Conservation (phyloP, 2,329 filamentous ascomycete genomes). For the Nothomitra cinnamomea region DNA sequence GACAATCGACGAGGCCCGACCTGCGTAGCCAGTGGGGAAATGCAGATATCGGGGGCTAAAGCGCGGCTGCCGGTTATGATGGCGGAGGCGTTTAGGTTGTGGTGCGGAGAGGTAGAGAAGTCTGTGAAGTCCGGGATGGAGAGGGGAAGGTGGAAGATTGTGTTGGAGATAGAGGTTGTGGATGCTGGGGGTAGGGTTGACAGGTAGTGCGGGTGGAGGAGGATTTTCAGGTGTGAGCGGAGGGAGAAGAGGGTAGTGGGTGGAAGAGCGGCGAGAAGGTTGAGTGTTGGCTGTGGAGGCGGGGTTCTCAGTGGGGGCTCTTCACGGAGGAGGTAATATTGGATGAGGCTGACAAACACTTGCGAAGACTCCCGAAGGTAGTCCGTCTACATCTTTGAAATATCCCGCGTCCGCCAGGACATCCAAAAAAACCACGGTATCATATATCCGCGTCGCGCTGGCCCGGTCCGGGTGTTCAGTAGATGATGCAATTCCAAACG, state of each 20-base stretch:
- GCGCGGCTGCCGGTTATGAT: conserved; percentile 23
- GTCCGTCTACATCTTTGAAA: conserved; percentile 15
- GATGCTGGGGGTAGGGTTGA: conserved; percentile 12
- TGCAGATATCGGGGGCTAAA: conserved; percentile 31
- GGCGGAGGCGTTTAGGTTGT: conserved; percentile 32
- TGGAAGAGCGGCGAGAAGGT: conserved; percentile 31
- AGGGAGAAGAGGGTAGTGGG: conserved; percentile 21
- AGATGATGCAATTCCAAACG: conserved; percentile 34
- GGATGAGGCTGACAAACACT: no score
- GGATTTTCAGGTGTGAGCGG: conserved; percentile 15
- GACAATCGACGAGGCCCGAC: conserved; percentile 35
- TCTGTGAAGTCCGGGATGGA: conserved; percentile 39
- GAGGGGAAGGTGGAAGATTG: conserved; percentile 37
- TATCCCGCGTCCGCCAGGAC: conserved; percentile 21
- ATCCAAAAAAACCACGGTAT: conserved; percentile 35
- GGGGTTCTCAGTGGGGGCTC: no score
- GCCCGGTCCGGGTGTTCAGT: conserved; percentile 21
- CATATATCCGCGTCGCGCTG: conserved; percentile 32
- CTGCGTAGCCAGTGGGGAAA: conserved; percentile 35
- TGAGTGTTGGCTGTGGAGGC: conserved; percentile 23
- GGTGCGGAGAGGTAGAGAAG: conserved; percentile 36
- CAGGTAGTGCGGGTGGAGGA: conserved; percentile 16
- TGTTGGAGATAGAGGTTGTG: conserved; percentile 19
- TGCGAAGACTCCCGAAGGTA: conserved; percentile 16
- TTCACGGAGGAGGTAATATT: no score